Conservation (phyloP, 78 protist genomes). For the Cyanophora paradoxa region DNA sequence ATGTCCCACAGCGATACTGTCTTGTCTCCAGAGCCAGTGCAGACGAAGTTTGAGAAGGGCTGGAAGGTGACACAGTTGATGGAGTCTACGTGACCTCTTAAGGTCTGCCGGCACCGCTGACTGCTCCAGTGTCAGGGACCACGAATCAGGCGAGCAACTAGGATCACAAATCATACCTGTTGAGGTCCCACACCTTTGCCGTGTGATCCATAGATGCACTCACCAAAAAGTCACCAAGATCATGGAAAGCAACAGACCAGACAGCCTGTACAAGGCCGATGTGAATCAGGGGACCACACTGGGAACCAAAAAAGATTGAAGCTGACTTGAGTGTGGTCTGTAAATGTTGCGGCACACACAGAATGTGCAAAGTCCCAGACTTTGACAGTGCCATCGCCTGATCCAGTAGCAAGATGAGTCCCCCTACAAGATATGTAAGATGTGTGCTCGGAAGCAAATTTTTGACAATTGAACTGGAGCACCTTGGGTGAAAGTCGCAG, state of each 20-base stretch:
- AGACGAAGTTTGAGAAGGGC: conserved; percentile 63
- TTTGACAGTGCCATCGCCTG: conserved; percentile 72
- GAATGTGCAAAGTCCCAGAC: conserved; percentile 65
- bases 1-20: conserved; percentile 85
- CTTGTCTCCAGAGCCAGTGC: conserved; percentile 80
- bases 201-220: conserved; percentile 69
- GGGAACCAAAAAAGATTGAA: background rate
- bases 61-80: conserved; percentile 58
- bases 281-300: background rate
- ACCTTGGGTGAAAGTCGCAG: conserved; percentile 31
- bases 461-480: background rate
- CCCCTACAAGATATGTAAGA: conserved; percentile 1
- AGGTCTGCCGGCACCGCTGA: conserved; percentile 31
- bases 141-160: too few relatives aligned
- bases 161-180: too few relatives aligned
- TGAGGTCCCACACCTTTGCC: conserved; percentile 56
- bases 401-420: conserved; percentile 52
- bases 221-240: conserved; percentile 66
- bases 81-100: conserved; percentile 83
- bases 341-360: conserved; percentile 38
- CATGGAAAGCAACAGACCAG: conserved; percentile 69
- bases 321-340: conserved; percentile 59
- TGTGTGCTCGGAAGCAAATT: background rate
- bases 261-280: conserved; percentile 27
- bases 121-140: background rate